These are phyloP conservation scores for Naganishia sp. DNA, from an alignment of 1,284 basidiomycete genomes.

Conservation along the genomic window DNA sequence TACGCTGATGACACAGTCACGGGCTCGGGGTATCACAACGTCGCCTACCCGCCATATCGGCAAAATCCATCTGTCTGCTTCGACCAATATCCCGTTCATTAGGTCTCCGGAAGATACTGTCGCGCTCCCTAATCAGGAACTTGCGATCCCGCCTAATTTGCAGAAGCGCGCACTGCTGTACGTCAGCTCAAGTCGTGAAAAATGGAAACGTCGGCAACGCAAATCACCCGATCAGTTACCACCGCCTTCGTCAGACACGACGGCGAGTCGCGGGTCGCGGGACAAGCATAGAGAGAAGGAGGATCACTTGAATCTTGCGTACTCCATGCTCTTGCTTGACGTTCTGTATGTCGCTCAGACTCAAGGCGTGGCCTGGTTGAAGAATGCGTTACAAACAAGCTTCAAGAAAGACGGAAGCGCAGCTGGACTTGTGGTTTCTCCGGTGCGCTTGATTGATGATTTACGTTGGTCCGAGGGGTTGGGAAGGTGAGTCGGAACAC, in stretches of 20 bases:
- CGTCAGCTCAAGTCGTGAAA: conserved; percentile 29
- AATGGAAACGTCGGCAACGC: conserved; percentile 30
- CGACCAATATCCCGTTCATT: not conserved
- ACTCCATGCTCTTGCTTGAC: conserved; percentile 28
- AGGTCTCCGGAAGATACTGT: not conserved
- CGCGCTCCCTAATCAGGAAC: not conserved
- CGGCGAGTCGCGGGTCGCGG: not conserved
- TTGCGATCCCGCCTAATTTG: not conserved
- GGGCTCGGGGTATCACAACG: not conserved
- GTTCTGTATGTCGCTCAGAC: conserved; percentile 18
- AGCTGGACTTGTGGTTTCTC: conserved; percentile 6
- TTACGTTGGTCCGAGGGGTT: conserved; percentile 11
- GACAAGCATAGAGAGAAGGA: conserved; percentile 32
- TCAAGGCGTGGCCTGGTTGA: conserved; percentile 6
- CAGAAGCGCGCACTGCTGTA: conserved; percentile 26
- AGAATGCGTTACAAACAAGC: not conserved
- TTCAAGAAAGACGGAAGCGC: not conserved
- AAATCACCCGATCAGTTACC: not conserved
- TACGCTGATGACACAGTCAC: not conserved
- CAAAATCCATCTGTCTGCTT: not conserved
- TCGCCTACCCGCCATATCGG: not conserved
- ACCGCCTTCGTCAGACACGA: not conserved
- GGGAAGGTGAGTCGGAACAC: conserved; percentile 12
- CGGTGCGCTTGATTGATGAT: conserved; percentile 18
- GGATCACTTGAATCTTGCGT: conserved; percentile 24